Percentiles rank a stretch among this genome's conserved stretches.
Evolutionary conservation across 495 filamentous ascomycete genomes (phyloP).

Genomic region (Aspergillus saccharolyticus): DNA sequence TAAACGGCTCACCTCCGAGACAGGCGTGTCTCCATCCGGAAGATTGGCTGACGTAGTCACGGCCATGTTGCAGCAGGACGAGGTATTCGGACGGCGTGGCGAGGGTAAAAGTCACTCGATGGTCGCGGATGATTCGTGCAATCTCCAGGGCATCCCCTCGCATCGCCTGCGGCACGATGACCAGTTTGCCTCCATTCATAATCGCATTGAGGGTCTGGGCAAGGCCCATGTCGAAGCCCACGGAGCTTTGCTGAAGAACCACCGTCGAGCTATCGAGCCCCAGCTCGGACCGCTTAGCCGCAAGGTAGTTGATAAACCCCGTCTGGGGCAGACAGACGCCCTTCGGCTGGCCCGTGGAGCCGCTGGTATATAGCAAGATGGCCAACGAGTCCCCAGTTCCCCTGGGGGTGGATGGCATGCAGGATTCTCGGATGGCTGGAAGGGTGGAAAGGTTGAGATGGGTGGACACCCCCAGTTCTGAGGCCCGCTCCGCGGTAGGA

Average conservation of each 20-base stretch:
- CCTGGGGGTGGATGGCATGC: too few species aligned
- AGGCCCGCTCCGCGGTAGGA: not conserved
- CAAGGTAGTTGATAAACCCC: constrained; percentile 25
- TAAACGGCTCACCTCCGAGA: not conserved
- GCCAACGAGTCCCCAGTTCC: too few species aligned
- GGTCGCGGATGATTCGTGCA: not conserved
- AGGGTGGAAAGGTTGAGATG: not conserved
- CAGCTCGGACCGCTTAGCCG: constrained; percentile 20
- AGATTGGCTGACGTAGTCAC: constrained; percentile 3
- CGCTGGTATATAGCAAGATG: constrained; percentile 35
- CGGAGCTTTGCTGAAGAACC: not conserved
- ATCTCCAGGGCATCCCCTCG: not conserved
- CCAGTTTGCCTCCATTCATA: not conserved
- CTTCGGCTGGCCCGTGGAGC: constrained; percentile 32
- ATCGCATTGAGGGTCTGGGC: not conserved
- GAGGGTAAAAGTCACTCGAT: constrained; percentile 22
- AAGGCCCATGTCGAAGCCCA: not conserved
- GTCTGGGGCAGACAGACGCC: constrained; percentile 31
- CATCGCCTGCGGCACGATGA: constrained; percentile 4
- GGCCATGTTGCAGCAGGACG: constrained; percentile 19
- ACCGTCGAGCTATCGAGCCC: constrained; percentile 18
- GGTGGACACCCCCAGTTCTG: not conserved
- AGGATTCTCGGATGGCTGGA: too few species aligned
- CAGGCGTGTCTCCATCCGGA: not conserved
- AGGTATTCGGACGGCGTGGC: constrained; percentile 16